phyloP scores from a whole-genome alignment of 768 basidiomycete species.

The Trametes cingulata region DNA sequence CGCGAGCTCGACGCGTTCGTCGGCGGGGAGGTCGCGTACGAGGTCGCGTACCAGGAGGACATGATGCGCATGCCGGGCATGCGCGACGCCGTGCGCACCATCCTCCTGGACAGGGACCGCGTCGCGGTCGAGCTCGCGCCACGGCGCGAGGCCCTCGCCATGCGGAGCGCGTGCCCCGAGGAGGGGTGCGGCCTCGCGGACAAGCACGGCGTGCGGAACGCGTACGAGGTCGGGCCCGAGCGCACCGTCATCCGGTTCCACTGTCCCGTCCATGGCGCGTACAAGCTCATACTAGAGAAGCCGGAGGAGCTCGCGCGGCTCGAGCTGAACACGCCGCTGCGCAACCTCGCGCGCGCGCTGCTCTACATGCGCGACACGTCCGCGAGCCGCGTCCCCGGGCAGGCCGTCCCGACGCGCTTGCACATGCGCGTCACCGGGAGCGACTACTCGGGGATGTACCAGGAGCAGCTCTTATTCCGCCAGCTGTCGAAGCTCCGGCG shows the following conservation, averaged over 20 bases:
- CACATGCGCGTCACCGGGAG: constrained; percentile 17
- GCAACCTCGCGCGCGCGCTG: constrained; percentile 8
- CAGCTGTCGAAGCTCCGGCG: neutral
- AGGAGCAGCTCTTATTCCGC: constrained; percentile 1
- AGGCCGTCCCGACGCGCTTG: neutral
- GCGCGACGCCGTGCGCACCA: constrained; percentile 13
- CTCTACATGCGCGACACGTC: constrained; percentile 9
- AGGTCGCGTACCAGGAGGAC: constrained; percentile 1
- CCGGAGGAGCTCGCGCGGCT: constrained; percentile 12
- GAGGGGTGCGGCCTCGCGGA: constrained; percentile 27
- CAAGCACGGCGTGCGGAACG: constrained; percentile 22
- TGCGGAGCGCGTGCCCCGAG: constrained; percentile 32
- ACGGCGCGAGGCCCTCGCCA: constrained; percentile 18
- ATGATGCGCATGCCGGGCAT: constrained; percentile 8
- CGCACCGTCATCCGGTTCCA: constrained; percentile 24
- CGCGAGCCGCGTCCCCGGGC: neutral
- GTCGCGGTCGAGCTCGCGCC: constrained; percentile 7
- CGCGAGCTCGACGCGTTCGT: constrained; percentile 16
- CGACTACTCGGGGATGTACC: constrained; percentile 10
- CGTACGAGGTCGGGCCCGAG: constrained; percentile 6
- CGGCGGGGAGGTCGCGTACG: neutral
- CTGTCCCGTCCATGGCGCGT: constrained; percentile 32
- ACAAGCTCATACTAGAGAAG: constrained; percentile 23
- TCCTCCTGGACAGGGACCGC: constrained; percentile 10
- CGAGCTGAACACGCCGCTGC: constrained; percentile 14